Conservation (phyloP, 23 red algal genomes). For the Cyanidiococcus yangmingshanensis region DNA sequence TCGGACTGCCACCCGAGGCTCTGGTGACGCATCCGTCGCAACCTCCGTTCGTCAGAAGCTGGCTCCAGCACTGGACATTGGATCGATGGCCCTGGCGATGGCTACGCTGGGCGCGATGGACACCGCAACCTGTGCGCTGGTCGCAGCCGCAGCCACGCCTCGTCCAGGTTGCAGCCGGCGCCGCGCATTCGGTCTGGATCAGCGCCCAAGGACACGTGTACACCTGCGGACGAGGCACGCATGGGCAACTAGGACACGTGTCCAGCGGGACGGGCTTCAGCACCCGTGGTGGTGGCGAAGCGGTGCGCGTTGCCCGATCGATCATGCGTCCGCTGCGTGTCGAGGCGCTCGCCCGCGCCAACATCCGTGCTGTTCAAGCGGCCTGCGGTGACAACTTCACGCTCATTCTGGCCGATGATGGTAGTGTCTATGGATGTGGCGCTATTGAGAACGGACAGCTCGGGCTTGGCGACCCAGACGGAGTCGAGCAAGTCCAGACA, state of each 20-base stretch:
- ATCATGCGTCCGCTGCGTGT: background rate
- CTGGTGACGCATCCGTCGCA: background rate
- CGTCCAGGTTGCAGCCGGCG: background rate
- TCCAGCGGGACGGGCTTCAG: background rate
- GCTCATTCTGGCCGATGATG: background rate
- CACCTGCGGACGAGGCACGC: background rate
- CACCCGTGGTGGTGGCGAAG: background rate
- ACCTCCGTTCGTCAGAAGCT: background rate
- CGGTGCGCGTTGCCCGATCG: background rate
- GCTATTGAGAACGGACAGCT: background rate
- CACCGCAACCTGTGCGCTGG: background rate
- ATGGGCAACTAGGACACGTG: slow-evolving; percentile 1
- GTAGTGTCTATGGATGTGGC: slow-evolving; percentile 5
- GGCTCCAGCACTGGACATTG: background rate
- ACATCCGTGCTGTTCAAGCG: background rate
- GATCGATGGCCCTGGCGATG: background rate
- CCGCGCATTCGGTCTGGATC: slow-evolving; percentile 11
- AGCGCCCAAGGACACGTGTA: background rate
- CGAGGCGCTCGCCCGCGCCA: background rate
- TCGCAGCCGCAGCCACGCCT: background rate
- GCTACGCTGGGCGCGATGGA: slow-evolving; percentile 1
- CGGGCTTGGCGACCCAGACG: background rate
- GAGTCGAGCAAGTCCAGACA: background rate
- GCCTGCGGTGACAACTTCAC: slow-evolving; percentile 1
- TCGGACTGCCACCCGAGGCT: background rate